Base-by-base conservation (phyloP, 352 stramenopile species). In the Globisporangium carolinianum region DNA sequence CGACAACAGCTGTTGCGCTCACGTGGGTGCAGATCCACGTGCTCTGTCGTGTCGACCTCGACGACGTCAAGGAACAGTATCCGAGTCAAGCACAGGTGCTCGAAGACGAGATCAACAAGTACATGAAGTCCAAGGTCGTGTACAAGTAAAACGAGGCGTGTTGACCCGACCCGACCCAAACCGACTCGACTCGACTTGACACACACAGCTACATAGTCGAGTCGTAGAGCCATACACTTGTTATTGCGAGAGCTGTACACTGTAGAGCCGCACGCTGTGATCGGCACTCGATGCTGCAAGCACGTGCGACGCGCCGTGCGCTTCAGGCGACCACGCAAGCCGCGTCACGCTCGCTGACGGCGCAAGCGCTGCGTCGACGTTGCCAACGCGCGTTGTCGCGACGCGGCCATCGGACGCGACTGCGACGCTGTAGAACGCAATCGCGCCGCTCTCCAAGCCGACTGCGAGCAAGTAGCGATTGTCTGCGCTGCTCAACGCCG, bases 21-120 rank as follows among this genome's bases (percentile, higher is more conserved):
- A 76, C 76, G n/a, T 89, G 78, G 78, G 78, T 89, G 11, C 77
- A 87, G 45, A 89, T 91, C 49, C 79, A 89, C 50, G 76, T 88
- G 45, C 63, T 89, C 5, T 76, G 67, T 52, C 73, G 75, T 5
- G 57, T 66, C n/a, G 76, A 89, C 41, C 56, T 89, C 9, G 75
- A 89, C 37, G 69, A 75, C 50, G 76, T 89, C 9, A 84, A 82
- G 45, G 73, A 76, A 18, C 71, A 86, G 47, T 89, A 87, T 47
- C 65, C 72, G 1, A 78, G 70, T 1, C 75, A 89, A 36, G 68
- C 71, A 4, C 65, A 78, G 48, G 72, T 82, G 36, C 68, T 89
- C 4, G 75, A 87, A 54, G 66, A 78, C 41, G 80, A 90, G 58
- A 90, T 90, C 68, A 79, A 69, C 47, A 87, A 90, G 69, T 90